Percentiles rank a stretch among this genome's conserved stretches.
Conservation (phyloP, 192 early-diverging fungal genomes). For the Gaertneriomyces sp. region DNA sequence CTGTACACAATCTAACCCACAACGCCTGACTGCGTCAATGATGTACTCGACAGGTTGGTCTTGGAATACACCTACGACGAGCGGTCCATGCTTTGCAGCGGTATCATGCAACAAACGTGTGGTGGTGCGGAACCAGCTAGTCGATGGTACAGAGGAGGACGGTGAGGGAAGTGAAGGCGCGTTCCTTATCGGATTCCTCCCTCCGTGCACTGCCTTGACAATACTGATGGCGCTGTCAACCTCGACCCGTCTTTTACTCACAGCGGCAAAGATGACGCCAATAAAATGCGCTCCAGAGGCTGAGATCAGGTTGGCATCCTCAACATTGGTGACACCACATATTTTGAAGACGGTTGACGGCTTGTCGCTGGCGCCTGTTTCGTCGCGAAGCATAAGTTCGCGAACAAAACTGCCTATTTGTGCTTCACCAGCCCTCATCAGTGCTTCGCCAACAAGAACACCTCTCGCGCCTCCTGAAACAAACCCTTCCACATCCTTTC, state of each 20-base stretch:
- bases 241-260: constrained; percentile 73
- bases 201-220: constrained; percentile 57
- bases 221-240: constrained; percentile 65
- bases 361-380: not conserved
- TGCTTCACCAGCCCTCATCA: constrained; percentile 68
- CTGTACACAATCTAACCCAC: constrained; percentile 88
- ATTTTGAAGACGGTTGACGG: constrained; percentile 68
- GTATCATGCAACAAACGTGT: not conserved
- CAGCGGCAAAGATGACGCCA: constrained; percentile 88
- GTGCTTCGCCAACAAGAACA: constrained; percentile 89
- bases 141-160: not conserved
- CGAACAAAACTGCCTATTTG: constrained; percentile 66
- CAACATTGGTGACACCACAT: constrained; percentile 80
- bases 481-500: constrained; percentile 81
- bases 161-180: constrained; percentile 8
- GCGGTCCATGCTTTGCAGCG: constrained; percentile 47
- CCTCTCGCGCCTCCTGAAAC: constrained; percentile 70
- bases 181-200: not conserved
- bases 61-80: constrained; percentile 91
- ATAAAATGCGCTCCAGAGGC: constrained; percentile 83
- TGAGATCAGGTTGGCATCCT: constrained; percentile 75
- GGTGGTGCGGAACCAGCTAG: not conserved
- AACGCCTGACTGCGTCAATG: constrained; percentile 51
- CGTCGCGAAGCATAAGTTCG: constrained; percentile 53
- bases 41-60: constrained; percentile 80